These are phyloP conservation scores for Bathelium albidoporum DNA, from an alignment of 495 filamentous ascomycete species.

Conservation along the genomic window DNA sequence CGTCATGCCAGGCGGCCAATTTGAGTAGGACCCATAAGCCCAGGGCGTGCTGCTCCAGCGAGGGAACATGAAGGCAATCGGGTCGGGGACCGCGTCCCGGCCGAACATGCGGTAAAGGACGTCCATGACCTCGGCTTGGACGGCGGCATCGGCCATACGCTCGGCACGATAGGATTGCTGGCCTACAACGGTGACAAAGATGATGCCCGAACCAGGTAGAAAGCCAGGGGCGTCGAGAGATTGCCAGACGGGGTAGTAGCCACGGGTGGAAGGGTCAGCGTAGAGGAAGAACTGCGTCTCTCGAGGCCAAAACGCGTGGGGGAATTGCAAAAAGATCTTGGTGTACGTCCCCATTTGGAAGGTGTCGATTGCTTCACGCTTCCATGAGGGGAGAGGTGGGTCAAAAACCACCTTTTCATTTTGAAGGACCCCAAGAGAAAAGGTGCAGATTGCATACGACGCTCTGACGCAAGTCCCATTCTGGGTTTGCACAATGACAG, in stretches of 20 bases:
- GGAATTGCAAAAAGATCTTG: constrained; percentile 69
- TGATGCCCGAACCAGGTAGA: constrained; percentile 51
- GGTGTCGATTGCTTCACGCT: constrained; percentile 51
- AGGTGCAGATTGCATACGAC: constrained; percentile 47
- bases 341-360: constrained; percentile 71
- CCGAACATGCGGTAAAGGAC: constrained; percentile 61
- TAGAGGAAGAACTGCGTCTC: constrained; percentile 63
- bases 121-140: constrained; percentile 48
- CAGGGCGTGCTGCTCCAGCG: constrained; percentile 58
- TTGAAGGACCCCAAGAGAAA: constrained; percentile 62
- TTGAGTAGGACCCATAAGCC: constrained; percentile 61
- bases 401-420: constrained; percentile 50
- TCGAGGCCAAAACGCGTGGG: constrained; percentile 58
- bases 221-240: constrained; percentile 52
- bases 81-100: constrained; percentile 49
- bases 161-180: constrained; percentile 55
- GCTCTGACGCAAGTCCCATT: constrained; percentile 53
- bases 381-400: constrained; percentile 56
- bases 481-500: constrained; percentile 47
- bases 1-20: constrained; percentile 58
- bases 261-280: constrained; percentile 49
- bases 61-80: constrained; percentile 58
- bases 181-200: constrained; percentile 60
- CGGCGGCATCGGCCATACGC: constrained; percentile 49
- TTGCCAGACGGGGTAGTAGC: constrained; percentile 65